phyloP scores from a whole-genome alignment of 805 yeast species.

The Yarrowia sp. region DNA sequence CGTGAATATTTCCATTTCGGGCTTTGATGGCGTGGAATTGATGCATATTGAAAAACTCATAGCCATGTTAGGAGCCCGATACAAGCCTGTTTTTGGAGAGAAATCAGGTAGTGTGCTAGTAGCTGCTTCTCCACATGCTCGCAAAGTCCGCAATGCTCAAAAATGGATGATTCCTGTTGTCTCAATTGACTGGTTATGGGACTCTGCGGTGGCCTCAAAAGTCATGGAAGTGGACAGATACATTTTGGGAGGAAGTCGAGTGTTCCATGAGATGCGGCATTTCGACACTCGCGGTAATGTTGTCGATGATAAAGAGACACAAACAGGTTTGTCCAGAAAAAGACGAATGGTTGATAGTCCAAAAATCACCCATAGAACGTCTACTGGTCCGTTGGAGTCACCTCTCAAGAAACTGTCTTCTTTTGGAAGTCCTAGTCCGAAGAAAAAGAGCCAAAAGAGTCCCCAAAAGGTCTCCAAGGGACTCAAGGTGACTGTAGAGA shows the following conservation, averaged over 20 bases:
- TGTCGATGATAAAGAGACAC: neutral
- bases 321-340: neutral
- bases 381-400: neutral
- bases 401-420: slow-evolving; percentile 9
- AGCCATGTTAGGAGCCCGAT: slow-evolving; percentile 49
- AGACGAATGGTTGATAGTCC: neutral
- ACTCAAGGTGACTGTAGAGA: slow-evolving; percentile 15
- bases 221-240: slow-evolving; percentile 27
- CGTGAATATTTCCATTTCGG: slow-evolving; percentile 54
- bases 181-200: slow-evolving; percentile 40
- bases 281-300: slow-evolving; percentile 18
- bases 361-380: neutral
- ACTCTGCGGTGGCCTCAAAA: slow-evolving; percentile 35
- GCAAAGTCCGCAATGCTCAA: slow-evolving; percentile 37
- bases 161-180: slow-evolving; percentile 42
- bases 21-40: slow-evolving; percentile 73
- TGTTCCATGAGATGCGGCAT: slow-evolving; percentile 15
- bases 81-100: slow-evolving; percentile 48
- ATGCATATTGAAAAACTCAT: slow-evolving; percentile 67
- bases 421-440: slow-evolving; percentile 16
- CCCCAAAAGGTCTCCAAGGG: neutral
- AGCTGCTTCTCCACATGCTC: slow-evolving; percentile 29
- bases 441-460: neutral
- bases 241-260: neutral
- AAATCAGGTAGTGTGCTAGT: slow-evolving; percentile 54